phyloP scores from a whole-genome alignment of 495 filamentous ascomycete species.

The Cercophora newfieldiana region DNA sequence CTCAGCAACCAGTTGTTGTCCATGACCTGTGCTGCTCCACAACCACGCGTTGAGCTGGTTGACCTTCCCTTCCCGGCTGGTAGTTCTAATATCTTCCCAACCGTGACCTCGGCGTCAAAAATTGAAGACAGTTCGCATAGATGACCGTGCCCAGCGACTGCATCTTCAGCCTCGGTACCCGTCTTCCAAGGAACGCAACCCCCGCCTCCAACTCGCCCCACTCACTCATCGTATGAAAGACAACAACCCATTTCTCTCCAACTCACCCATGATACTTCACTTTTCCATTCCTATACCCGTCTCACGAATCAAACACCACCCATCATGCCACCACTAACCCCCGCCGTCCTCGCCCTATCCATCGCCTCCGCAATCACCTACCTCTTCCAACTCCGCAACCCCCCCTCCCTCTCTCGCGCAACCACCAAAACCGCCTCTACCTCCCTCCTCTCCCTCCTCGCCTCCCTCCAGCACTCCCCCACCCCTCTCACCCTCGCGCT shows the following conservation, averaged over 20 bases:
- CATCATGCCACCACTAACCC: neutral
- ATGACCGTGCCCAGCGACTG: no score
- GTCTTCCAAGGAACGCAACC: neutral
- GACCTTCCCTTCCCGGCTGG: no score
- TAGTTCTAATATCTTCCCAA: no score
- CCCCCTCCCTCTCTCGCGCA: constrained; percentile 21
- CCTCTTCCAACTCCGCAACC: constrained; percentile 18
- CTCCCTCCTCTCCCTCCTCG: constrained; percentile 21
- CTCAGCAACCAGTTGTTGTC: no score
- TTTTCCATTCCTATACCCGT: neutral
- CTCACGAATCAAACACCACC: neutral
- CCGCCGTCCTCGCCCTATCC: constrained; percentile 23
- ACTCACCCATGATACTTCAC: neutral
- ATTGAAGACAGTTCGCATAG: neutral
- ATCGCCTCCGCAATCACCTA: constrained; percentile 22
- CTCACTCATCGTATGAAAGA: neutral
- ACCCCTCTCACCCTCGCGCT: constrained; percentile 21
- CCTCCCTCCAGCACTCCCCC: constrained; percentile 11
- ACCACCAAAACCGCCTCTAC: constrained; percentile 31
- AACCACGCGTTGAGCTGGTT: no score
- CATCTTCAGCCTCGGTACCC: neutral
- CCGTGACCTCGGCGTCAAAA: neutral
- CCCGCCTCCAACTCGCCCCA: neutral
- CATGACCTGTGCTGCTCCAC: no score
- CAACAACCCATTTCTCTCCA: neutral